phyloP scores from a whole-genome alignment of 2,329 filamentous ascomycete genomes.

The Fusarium anguioides region DNA sequence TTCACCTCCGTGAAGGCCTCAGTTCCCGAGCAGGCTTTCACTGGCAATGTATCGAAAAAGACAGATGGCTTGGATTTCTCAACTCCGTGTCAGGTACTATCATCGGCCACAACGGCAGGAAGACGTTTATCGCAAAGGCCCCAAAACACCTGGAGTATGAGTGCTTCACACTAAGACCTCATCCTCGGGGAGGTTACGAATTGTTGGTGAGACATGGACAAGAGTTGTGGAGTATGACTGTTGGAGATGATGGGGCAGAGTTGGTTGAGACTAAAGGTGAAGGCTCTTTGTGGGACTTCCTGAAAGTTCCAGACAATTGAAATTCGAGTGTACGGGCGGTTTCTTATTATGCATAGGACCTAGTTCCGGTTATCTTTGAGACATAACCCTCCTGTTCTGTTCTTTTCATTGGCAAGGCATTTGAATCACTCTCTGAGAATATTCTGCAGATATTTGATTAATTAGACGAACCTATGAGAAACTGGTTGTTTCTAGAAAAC shows the following conservation, averaged over 20 bases:
- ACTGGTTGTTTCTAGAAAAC: too few species aligned
- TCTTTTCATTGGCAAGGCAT: conserved; percentile 50
- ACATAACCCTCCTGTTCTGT: too few species aligned
- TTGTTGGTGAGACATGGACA: conserved; percentile 45
- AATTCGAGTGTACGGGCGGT: neutral
- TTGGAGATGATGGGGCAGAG: conserved; percentile 34
- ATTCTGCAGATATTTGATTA: too few species aligned
- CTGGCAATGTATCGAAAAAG: conserved; percentile 53
- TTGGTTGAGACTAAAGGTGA: conserved; percentile 42
- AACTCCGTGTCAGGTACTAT: conserved; percentile 49
- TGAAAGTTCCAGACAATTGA: conserved; percentile 13
- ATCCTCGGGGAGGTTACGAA: conserved; percentile 49
- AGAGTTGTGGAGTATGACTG: conserved; percentile 47
- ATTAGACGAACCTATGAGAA: too few species aligned
- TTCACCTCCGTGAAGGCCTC: conserved; percentile 39
- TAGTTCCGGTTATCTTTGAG: too few species aligned
- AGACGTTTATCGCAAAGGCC: conserved; percentile 39
- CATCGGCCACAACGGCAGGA: conserved; percentile 48
- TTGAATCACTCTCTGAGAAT: too few species aligned
- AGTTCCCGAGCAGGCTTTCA: conserved; percentile 43
- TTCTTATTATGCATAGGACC: neutral
- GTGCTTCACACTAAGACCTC: conserved; percentile 45
- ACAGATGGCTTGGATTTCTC: conserved; percentile 54
- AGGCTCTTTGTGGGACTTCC: conserved; percentile 50
- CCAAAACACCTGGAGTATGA: conserved; percentile 45